These are phyloP conservation scores for Alternaria gaisen DNA, from an alignment of 2,329 filamentous ascomycete species.

Conservation along the genomic window DNA sequence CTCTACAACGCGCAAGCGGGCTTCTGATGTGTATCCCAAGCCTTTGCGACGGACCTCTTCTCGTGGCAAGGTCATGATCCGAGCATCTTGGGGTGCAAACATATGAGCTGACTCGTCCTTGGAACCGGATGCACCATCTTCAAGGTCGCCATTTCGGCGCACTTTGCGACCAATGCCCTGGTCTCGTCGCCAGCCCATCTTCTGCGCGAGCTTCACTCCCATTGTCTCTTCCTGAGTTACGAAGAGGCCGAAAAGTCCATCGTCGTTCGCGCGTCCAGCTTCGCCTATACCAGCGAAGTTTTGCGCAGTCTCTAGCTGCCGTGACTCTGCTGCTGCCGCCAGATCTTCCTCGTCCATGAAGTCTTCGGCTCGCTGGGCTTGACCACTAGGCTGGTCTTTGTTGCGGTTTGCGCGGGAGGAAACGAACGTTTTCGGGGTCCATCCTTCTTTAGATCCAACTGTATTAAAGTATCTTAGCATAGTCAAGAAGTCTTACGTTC, in stretches of 20 bases:
- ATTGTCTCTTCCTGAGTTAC: constrained; percentile 80
- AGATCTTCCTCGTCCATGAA: constrained; percentile 99
- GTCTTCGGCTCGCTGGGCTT: constrained; percentile 77
- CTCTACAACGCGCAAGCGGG: constrained; percentile 56
- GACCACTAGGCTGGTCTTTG: constrained; percentile 67
- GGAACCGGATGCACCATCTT: constrained; percentile 54
- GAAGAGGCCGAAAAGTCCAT: constrained; percentile 76
- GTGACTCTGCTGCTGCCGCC: constrained; percentile 81
- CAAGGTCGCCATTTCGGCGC: constrained; percentile 75
- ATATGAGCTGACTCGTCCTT: constrained; percentile 64
- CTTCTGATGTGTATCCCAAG: constrained; percentile 71
- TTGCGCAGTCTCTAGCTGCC: constrained; percentile 75
- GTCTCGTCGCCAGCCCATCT: constrained; percentile 95
- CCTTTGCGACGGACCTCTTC: constrained; percentile 74
- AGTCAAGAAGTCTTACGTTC: constrained; percentile 47
- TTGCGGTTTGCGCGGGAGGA: constrained; percentile 84
- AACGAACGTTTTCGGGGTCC: constrained; percentile 90
- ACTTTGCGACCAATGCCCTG: constrained; percentile 93
- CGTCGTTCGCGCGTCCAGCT: constrained; percentile 62
- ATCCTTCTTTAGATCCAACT: constrained; percentile 97
- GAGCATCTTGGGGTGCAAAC: constrained; percentile 84
- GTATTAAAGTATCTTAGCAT: constrained; percentile 88
- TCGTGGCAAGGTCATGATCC: constrained; percentile 70
- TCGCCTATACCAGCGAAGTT: constrained; percentile 80
- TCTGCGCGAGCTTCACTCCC: constrained; percentile 83